Base-by-base conservation (phyloP, 805 yeast species). In the Kockiozyma suomiensis region DNA sequence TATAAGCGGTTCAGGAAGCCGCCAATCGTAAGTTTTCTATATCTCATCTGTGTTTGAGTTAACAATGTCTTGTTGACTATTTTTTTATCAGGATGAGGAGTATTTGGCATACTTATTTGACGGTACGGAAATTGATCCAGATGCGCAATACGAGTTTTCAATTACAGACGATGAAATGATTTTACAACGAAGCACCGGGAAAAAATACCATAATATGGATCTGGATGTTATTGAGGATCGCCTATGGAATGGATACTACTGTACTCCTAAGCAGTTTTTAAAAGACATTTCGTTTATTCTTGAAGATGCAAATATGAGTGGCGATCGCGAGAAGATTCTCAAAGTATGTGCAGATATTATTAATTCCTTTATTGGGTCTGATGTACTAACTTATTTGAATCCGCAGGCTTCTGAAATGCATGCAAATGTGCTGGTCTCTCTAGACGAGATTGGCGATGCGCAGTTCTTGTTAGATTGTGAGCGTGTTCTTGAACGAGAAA, bases 241-340 rank as follows among this genome's bases (percentile, higher is more conserved):
- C 59, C 75, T 94, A 56, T 94, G 99, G 99, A 94, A 94, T 73
- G 99, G 99, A 0, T 94, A 75, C 73, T 94, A 94, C 70, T 86
- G 90, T 40, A 97, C 91, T 69, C 97, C 98, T 13, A 86, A 84
- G 65, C 97, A 94, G 72, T 93, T 88, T 70, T 75, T 92, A 67
- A 83, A 82, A 66, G 99, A 94, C 70, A 81, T 94, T 46, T 90
- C 86, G 69, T 81, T 88, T 83, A 93, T 94, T 40, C 85, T 88
- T 46, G 79, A 79, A 35, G 99, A 94, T 75, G 82, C 96, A 0
- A 78, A 81, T 35, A 83, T 85, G 0, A 74, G 81, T 2, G 90
- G 89, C 0, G 98, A 93, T 66, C 80, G 98, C 46, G 99, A 94
- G 59, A 79, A 97, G 55, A 77, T 87, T 4, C 72, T 83, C 64